Conservation (phyloP, 768 basidiomycete species). For the Sporobolomyces pararoseus region DNA sequence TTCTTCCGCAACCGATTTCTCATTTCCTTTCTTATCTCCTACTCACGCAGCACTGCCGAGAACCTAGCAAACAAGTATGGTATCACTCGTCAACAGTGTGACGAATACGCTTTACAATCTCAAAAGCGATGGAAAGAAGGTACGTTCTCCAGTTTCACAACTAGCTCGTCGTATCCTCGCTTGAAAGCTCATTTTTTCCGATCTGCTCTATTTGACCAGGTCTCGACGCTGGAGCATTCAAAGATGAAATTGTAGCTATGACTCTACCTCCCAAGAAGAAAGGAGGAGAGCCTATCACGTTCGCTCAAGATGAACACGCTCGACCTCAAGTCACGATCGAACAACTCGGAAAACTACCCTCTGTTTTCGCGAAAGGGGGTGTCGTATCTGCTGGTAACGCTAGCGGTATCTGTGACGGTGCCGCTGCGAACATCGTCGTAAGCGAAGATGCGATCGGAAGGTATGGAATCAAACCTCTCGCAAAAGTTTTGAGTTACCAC, state of each 20-base stretch:
- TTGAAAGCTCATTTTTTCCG: neutral
- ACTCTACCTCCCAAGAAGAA: conserved; percentile 45
- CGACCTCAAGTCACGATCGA: conserved; percentile 49
- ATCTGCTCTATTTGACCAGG: neutral
- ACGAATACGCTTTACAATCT: conserved; percentile 49
- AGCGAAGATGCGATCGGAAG: conserved; percentile 48
- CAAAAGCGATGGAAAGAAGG: conserved; percentile 49
- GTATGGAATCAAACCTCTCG: conserved; percentile 50
- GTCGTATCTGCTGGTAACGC: conserved; percentile 52
- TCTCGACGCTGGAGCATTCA: conserved; percentile 47
- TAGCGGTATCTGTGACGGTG: conserved; percentile 52
- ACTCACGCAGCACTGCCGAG: conserved; percentile 53
- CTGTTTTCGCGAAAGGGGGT: conserved; percentile 50
- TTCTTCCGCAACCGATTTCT: neutral
- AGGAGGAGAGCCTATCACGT: conserved; percentile 39
- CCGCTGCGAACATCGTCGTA: conserved; percentile 52
- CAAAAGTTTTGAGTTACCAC: conserved; percentile 49
- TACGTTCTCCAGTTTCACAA: neutral
- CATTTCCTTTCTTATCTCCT: neutral
- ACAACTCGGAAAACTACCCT: conserved; percentile 46
- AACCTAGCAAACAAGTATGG: conserved; percentile 52
- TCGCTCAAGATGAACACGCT: conserved; percentile 50
- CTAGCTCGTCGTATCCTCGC: neutral
- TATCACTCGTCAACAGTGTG: conserved; percentile 50
- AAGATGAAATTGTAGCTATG: conserved; percentile 45